Percentiles rank a stretch among this genome's conserved stretches.
phyloP scores from a whole-genome alignment of 495 filamentous ascomycete species.

The Tuber umbilicatum region DNA sequence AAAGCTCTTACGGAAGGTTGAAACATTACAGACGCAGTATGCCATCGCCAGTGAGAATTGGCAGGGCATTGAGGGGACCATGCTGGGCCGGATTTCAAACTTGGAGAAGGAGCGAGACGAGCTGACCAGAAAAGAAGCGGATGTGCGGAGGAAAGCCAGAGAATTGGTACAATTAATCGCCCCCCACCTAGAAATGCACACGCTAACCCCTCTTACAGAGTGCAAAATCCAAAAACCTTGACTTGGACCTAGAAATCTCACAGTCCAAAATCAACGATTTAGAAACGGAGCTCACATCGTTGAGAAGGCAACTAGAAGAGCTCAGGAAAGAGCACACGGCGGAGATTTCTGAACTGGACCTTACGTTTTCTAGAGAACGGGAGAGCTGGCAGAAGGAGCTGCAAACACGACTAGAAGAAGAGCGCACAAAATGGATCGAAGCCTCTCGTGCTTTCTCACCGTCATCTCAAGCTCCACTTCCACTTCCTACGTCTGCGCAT shows the following conservation, averaged over 20 bases:
- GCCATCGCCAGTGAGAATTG: constrained; percentile 92
- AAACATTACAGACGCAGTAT: constrained; percentile 94
- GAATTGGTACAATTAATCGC: constrained; percentile 55
- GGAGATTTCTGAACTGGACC: constrained; percentile 65
- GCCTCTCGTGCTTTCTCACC: constrained; percentile 42
- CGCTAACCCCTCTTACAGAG: constrained; percentile 50
- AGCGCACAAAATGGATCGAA: constrained; percentile 68
- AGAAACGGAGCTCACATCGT: constrained; percentile 47
- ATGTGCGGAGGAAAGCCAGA: constrained; percentile 75
- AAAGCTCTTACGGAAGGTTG: constrained; percentile 85
- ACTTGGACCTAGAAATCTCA: constrained; percentile 74
- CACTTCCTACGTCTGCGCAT: constrained; percentile 47
- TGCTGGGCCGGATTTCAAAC: constrained; percentile 63
- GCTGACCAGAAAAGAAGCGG: constrained; percentile 69
- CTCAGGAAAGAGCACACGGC: constrained; percentile 46
- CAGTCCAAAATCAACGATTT: constrained; percentile 59
- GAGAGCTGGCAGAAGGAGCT: constrained; percentile 58
- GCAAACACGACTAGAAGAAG: constrained; percentile 60
- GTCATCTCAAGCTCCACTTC: constrained; percentile 50
- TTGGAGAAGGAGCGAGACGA: constrained; percentile 91
- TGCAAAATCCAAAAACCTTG: constrained; percentile 63
- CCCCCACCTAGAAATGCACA: constrained; percentile 2
- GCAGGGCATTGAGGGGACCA: constrained; percentile 84
- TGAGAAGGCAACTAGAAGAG: background rate
- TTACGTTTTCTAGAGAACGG: constrained; percentile 61